Conservation (phyloP, 495 filamentous ascomycete species). For the Tricharina praecox region DNA sequence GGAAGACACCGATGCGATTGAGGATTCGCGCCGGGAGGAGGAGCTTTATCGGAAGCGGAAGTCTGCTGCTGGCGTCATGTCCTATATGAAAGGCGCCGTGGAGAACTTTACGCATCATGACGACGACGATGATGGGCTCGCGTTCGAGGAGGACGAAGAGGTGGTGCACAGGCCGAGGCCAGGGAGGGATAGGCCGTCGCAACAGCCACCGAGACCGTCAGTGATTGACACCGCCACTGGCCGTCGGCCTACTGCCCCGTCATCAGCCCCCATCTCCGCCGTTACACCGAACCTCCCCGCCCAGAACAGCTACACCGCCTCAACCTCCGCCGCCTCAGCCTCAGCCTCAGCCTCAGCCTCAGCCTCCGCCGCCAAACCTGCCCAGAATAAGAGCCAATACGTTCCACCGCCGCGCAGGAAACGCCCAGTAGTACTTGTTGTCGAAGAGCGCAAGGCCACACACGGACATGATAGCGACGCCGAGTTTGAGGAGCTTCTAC, state of each 20-base stretch:
- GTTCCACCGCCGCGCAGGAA: slow-evolving; percentile 12
- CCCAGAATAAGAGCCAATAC: slow-evolving; percentile 8
- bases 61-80: not conserved
- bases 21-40: slow-evolving; percentile 20
- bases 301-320: too few relatives aligned
- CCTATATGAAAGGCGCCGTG: slow-evolving; percentile 1
- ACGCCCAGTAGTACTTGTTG: slow-evolving; percentile 16
- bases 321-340: not conserved
- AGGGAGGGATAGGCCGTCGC: too few relatives aligned
- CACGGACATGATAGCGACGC: slow-evolving; percentile 18
- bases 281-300: too few relatives aligned
- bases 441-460: slow-evolving; percentile 18
- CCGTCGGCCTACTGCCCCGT: too few relatives aligned
- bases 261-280: too few relatives aligned
- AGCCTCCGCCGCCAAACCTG: not conserved
- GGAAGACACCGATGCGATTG: slow-evolving; percentile 22
- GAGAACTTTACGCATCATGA: not conserved
- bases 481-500: slow-evolving; percentile 20
- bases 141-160: slow-evolving; percentile 1
- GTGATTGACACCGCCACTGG: too few relatives aligned
- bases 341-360: not conserved
- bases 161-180: not conserved
- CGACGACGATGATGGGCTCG: slow-evolving; percentile 1
- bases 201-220: too few relatives aligned
- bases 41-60: not conserved